A percentile compares a stretch with the other conserved stretches of the same genome.
Conservation (phyloP, 345 rosid species). For the Eucalyptus virginea region DNA sequence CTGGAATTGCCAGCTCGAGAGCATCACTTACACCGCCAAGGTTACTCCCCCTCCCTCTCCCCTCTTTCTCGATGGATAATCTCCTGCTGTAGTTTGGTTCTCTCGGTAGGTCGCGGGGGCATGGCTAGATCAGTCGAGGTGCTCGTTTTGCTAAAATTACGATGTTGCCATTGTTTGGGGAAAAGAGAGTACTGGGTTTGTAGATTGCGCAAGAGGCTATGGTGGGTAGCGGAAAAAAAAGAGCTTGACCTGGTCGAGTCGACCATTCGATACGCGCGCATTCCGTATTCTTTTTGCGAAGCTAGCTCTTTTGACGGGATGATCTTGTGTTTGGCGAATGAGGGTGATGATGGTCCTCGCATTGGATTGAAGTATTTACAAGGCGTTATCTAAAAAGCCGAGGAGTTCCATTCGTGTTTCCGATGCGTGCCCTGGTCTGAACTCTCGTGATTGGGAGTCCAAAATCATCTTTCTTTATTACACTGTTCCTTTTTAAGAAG, state of each 20-base stretch:
- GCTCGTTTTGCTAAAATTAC: background rate
- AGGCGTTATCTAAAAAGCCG: background rate
- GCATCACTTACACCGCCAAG: conserved; percentile 13
- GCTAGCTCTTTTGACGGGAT: background rate
- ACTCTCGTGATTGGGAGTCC: background rate
- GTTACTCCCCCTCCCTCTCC: background rate
- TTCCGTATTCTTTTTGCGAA: background rate
- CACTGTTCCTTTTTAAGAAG: background rate
- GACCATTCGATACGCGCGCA: background rate
- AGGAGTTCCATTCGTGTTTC: background rate
- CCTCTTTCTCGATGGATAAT: background rate
- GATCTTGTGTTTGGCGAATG: background rate
- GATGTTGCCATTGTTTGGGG: background rate
- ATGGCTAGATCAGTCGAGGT: background rate
- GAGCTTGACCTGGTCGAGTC: background rate
- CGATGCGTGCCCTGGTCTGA: background rate
- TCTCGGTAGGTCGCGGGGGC: background rate
- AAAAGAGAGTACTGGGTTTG: background rate
- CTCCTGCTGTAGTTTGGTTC: background rate
- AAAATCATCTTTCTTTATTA: background rate
- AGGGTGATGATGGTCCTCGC: background rate
- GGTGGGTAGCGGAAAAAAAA: background rate
- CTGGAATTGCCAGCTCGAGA: conserved; percentile 18
- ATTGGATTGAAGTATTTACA: background rate
- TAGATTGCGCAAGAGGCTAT: background rate